Evolutionary conservation across 1,284 basidiomycete genomes (phyloP).

Genomic region (Cronartium quercuum): DNA sequence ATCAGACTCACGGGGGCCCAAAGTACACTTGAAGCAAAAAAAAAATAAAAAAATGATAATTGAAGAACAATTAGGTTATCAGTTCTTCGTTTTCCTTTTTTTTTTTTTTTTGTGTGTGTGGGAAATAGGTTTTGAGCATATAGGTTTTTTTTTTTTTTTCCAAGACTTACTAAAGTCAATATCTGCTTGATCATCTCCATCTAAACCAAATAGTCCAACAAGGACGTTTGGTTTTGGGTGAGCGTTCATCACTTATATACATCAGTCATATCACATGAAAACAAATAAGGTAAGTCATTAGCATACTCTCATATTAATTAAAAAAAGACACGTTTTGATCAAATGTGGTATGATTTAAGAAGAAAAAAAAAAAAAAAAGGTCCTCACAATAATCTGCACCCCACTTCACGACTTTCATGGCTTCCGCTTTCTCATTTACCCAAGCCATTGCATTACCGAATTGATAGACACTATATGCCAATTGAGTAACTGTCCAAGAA

Average conservation of each 20-base stretch:
- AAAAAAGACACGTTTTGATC: too few species aligned
- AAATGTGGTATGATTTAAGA: too few species aligned
- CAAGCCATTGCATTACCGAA: neutral
- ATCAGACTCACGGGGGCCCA: constrained; percentile 1
- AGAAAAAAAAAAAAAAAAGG: too few species aligned
- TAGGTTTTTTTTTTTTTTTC: too few species aligned
- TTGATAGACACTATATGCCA: neutral
- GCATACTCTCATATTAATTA: too few species aligned
- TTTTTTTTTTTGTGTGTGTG: too few species aligned
- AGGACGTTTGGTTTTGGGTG: neutral
- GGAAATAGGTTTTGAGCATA: neutral
- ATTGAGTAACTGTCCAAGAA: neutral
- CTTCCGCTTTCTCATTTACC: neutral
- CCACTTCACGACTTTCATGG: neutral
- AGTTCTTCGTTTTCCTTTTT: too few species aligned
- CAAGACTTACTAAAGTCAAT: neutral
- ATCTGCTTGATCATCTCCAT: neutral
- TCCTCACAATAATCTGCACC: neutral
- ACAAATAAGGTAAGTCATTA: too few species aligned
- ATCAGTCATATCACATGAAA: too few species aligned
- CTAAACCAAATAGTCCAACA: neutral
- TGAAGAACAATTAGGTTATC: too few species aligned
- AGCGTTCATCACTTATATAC: neutral
- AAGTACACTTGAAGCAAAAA: neutral
- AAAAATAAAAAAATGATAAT: too few species aligned